phyloP scores from a whole-genome alignment of 2,329 filamentous ascomycete genomes.

The Trichophyton mentagrophytes region DNA sequence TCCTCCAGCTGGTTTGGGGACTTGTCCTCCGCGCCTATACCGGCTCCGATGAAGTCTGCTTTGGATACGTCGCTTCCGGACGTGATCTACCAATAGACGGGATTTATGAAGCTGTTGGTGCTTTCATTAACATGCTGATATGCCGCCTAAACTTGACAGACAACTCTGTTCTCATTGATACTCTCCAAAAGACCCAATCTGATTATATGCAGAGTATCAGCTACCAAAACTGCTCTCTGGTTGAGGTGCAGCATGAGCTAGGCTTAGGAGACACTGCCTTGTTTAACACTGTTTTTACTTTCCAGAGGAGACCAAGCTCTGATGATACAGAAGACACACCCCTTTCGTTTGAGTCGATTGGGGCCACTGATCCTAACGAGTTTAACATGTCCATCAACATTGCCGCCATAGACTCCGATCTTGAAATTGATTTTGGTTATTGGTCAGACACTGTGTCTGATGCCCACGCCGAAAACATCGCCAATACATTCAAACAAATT shows the following conservation, averaged over 20 bases:
- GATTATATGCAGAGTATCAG: slow-evolving; percentile 37
- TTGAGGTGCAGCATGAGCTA: slow-evolving; percentile 35
- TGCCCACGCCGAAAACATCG: slow-evolving; percentile 20
- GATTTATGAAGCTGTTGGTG: slow-evolving; percentile 29
- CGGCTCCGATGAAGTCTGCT: slow-evolving; percentile 27
- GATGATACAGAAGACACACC: slow-evolving; percentile 17
- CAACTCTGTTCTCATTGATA: slow-evolving; percentile 26
- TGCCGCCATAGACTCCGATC: slow-evolving; percentile 8
- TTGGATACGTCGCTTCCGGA: slow-evolving; percentile 31
- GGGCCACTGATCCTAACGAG: slow-evolving; percentile 11
- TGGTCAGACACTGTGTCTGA: slow-evolving; percentile 27
- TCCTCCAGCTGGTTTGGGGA: slow-evolving; percentile 46
- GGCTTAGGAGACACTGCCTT: slow-evolving; percentile 24
- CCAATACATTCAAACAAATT: slow-evolving; percentile 24
- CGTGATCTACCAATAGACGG: slow-evolving; percentile 27
- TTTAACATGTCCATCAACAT: slow-evolving; percentile 12
- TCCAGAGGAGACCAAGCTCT: slow-evolving; percentile 25
- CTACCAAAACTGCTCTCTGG: slow-evolving; percentile 40
- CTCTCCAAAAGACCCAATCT: slow-evolving; percentile 34
- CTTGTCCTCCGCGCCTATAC: slow-evolving; percentile 25
- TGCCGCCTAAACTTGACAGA: slow-evolving; percentile 33
- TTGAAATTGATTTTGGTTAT: slow-evolving; percentile 11
- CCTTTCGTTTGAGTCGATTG: slow-evolving; percentile 9
- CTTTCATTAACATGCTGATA: slow-evolving; percentile 44
- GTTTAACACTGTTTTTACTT: slow-evolving; percentile 33